Conservation (phyloP, 345 rosid genomes). For the Gynandropsis gynandra region DNA sequence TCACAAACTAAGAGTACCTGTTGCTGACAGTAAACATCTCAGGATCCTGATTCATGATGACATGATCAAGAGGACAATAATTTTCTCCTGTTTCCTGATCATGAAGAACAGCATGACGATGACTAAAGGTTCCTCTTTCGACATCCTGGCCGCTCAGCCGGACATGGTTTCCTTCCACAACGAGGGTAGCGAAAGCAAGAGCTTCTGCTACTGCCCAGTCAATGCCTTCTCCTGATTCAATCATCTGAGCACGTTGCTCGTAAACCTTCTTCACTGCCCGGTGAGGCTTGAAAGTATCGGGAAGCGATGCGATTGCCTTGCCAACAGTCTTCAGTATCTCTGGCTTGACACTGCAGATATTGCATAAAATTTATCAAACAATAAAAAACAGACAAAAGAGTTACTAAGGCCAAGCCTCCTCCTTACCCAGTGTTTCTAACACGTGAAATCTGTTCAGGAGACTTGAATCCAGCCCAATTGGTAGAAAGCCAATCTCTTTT, state of each 20-base stretch:
- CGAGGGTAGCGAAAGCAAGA: slow-evolving; percentile 67
- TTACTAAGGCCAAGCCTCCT: background rate
- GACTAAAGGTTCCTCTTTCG: slow-evolving; percentile 84
- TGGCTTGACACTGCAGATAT: slow-evolving; percentile 56
- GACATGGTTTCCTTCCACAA: slow-evolving; percentile 87
- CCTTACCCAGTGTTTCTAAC: slow-evolving; percentile 69
- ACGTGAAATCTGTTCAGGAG: slow-evolving; percentile 79
- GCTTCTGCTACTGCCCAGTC: slow-evolving; percentile 89
- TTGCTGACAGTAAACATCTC: slow-evolving; percentile 90
- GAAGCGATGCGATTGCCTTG: slow-evolving; percentile 57
- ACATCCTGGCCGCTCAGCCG: slow-evolving; percentile 91
- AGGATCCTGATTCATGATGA: slow-evolving; percentile 55
- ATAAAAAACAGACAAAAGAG: background rate
- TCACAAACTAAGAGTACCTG: slow-evolving; percentile 35
- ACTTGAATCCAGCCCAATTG: slow-evolving; percentile 72
- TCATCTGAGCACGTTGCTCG: slow-evolving; percentile 70
- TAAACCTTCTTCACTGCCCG: slow-evolving; percentile 74
- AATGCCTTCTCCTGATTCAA: slow-evolving; percentile 70
- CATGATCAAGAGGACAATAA: slow-evolving; percentile 74
- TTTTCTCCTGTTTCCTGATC: slow-evolving; percentile 67
- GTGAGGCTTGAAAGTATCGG: slow-evolving; percentile 67
- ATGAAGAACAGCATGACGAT: slow-evolving; percentile 67
- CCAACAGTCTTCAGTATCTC: slow-evolving; percentile 82
- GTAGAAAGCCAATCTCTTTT: slow-evolving; percentile 82
- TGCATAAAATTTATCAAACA: slow-evolving; percentile 9